Base-by-base conservation (phyloP, 768 basidiomycete species). In the Kwoniella sp. region DNA sequence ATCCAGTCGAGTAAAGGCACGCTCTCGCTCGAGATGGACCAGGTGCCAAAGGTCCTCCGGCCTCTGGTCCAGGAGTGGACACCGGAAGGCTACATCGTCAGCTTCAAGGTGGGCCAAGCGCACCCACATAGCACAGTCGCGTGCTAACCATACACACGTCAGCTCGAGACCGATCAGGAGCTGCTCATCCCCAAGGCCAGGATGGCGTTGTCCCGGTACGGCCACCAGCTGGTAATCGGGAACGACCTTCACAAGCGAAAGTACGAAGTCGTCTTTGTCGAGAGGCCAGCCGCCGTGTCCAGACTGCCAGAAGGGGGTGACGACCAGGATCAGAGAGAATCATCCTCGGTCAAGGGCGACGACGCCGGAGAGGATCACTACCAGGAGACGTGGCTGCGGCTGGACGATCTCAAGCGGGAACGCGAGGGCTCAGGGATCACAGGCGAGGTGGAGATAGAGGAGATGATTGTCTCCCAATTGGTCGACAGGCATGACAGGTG, bases 1-100 rank as follows among this genome's bases (percentile, higher is more conserved):
- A 98, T 99, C 31, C 93, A 98, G 68, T 95, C 91, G 0, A 88
- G 89, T 25, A 91, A 93, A 69, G 93, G 92, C 1, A 92, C 85
- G 60, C 77, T 98, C 22, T 82, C 83, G 39, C 87, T 98, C 50
- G 92, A 98, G 74, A 99, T 98, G 95, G 95, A 99, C 69, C 91
- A 96, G 73, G 92, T 98, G 0, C 95, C 95, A 7, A 99, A 99
- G 75, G 85, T 96, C 29, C 77, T 99, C 39, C 87, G 88, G 73
- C 87, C 90, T 0, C 78, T 99, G 76, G 91, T 96, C 6, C 84
- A 86, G 38, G 89, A 98, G 71, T 99, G 95, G 93, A 86, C 84
- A 1, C 83, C 80, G 6, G 83, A 87, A 38, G 92, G 89, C 0
- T 98, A 84, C 70, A 85, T 96, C 32, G 89, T 99, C 33, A 93